Evolutionary conservation across 306 rosid species (phyloP), one percentile per base, ranked within the genome.

Genomic region (Vigna unguiculata): DNA sequence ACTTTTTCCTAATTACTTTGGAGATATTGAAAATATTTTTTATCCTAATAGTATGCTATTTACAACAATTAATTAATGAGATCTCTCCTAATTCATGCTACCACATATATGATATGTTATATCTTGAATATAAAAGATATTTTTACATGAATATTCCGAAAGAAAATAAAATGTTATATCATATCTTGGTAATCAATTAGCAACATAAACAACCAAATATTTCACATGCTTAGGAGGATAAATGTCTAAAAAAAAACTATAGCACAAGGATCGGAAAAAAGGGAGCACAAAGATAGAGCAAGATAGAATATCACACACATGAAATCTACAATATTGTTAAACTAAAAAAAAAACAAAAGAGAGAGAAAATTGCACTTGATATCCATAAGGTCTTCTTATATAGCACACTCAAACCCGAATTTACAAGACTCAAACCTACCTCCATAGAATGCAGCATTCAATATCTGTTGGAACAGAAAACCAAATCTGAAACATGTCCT

Each of bases 321-420:
- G 9, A 80, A 21, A 80, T 64, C 65, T 34, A 69, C 81, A 61
- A 60, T 72, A 62, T 68, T 34, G 55, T 53, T 38, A 52, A 62
- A 64, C 78, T 48, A 19, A 61, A n/a, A n/a, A n/a, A n/a, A n/a
- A n/a, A n/a, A n/a, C n/a, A 64, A 24, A 55, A 51, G 43, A 22
- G 64, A 59, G 65, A 12, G 20, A 2, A 28, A 59, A 6, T 25
- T 59, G 11, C 65, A 59, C 65, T 6, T 7, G 41, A 38, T 58
- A 25, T 40, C 40, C 19, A 3, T 40, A 1, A 24, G 38, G 19
- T 58, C 6, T 58, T 58, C 64, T 25, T 58, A 58, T 58, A 13
- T 13, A 0, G 6, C 63, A 22, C 64, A 20, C 6, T 20, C 60
- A 4, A 14, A 48, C 53, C 17, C 24, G 2, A 21, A 25, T 20